Conservation (phyloP, 768 basidiomycete species). For the Mycena venus region DNA sequence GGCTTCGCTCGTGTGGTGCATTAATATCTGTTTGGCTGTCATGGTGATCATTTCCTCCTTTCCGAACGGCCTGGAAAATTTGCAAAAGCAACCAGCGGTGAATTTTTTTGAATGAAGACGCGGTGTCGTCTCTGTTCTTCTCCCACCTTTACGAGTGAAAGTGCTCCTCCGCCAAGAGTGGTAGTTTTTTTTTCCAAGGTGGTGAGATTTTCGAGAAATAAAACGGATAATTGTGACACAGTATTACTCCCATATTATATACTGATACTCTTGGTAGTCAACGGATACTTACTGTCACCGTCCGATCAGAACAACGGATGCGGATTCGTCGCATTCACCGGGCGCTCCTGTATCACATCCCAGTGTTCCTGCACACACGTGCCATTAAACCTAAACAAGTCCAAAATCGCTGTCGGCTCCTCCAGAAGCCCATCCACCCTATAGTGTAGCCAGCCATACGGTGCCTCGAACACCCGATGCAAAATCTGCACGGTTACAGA, state of each 20-base stretch:
- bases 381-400: conserved; percentile 17
- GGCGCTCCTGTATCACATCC: conserved; percentile 21
- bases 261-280: conserved; percentile 1
- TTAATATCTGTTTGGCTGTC: too few relatives aligned
- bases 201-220: too few relatives aligned
- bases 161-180: too few relatives aligned
- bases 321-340: conserved; percentile 16
- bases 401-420: conserved; percentile 10
- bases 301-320: conserved; percentile 17
- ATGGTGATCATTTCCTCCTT: too few relatives aligned
- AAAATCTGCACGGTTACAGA: conserved; percentile 13
- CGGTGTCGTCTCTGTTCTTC: too few relatives aligned
- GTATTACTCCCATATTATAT: conserved; percentile 11
- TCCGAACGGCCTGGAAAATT: too few relatives aligned
- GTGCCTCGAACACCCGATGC: conserved; percentile 10
- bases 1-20: too few relatives aligned
- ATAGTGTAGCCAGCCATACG: conserved; percentile 16
- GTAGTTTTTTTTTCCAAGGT: too few relatives aligned
- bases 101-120: conserved; percentile 4
- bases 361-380: conserved; percentile 22
- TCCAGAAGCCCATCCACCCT: conserved; percentile 5
- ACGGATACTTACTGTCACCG: background rate
- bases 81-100: too few relatives aligned
- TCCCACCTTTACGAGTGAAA: too few relatives aligned
- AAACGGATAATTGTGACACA: too few relatives aligned